Base-by-base conservation (phyloP, 225 moss, liverwort and hornwort species). In the Pseudisothecium myosuroides region DNA sequence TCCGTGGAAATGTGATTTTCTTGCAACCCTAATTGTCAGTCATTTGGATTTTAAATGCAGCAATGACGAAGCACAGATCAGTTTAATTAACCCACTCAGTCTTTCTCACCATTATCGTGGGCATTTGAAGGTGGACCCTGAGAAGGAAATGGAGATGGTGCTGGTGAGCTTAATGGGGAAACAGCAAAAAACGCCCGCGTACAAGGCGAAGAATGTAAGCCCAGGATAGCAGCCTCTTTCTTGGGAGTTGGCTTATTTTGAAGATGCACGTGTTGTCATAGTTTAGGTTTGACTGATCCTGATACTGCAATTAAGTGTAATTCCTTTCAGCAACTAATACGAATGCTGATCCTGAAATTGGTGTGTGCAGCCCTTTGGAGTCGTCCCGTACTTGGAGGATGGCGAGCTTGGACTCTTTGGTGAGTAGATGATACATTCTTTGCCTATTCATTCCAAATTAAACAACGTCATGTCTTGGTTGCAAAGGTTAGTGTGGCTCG, bases 371-470 rank as follows among this genome's bases (percentile, higher is more conserved):
- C 61, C 90, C 67, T 92, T 92, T 71, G 88, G 63, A 86, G 0
- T 20, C 5, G 19, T 93, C 49, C 93, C 93, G 17, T 88, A 50
- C 83, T 84, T 93, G 6, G 92, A 93, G 76, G 93, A 93, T 84
- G 93, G 91, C 31, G 93, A 92, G 4, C 4, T 92, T 10, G 34
- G 39, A n/a, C 14, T 93, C 43, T 83, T 89, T 49, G 93, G 93
- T 92, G 83, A 90, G 89, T 7, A 60, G 12, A 36, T 60, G 60
- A 50, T 56, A 28, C 10, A 26, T 45, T 45, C 45, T 45, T 45
- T 45, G 45, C n/a, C n/a, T 45, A 45, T 45, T 45, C 45, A 45
- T 10, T 26, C 28, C 29, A 15, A 23, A 39, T 54, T 6, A 39
- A 64, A 39, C 10, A 39, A 69, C 6, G 45, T 73, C 45, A 45